Evolutionary conservation across 73 alveolate species (phyloP).

Genomic region (Blepharisma japonicum): DNA sequence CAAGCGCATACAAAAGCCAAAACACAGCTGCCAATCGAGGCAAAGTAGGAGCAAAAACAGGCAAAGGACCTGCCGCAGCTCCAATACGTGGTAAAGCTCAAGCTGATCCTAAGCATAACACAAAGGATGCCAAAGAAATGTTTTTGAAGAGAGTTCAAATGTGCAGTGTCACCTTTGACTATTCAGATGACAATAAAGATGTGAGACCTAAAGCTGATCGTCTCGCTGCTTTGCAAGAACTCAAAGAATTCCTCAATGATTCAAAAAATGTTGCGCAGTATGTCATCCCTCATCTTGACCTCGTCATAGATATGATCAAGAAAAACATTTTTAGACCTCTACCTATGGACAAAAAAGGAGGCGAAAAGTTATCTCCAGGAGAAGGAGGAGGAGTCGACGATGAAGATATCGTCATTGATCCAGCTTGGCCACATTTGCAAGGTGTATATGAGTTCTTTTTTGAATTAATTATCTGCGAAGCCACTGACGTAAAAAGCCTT

Average conservation of each 20-base stretch:
- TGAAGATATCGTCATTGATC: conserved; percentile 53
- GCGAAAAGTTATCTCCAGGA: conserved; percentile 30
- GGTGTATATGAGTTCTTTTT: conserved; percentile 73
- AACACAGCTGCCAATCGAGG: no score
- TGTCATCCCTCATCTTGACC: conserved; percentile 80
- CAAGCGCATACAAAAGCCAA: no score
- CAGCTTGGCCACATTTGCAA: conserved; percentile 73
- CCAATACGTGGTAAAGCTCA: no score
- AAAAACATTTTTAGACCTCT: conserved; percentile 88
- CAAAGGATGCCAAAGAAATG: conserved; percentile 47
- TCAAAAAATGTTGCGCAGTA: conserved; percentile 62
- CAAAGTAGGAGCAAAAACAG: no score
- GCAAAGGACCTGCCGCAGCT: no score
- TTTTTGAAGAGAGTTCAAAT: conserved; percentile 35
- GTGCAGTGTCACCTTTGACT: conserved; percentile 33
- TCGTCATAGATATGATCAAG: conserved; percentile 79
- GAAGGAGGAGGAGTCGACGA: conserved; percentile 54
- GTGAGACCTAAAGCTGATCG: conserved; percentile 38
- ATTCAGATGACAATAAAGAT: conserved; percentile 53
- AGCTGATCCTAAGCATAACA: conserved; percentile 43
- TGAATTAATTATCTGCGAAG: conserved; percentile 63
- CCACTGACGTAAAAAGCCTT: conserved; percentile 58
- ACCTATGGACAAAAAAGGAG: conserved; percentile 68
- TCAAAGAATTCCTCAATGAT: conserved; percentile 53
- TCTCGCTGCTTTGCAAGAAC: conserved; percentile 42